Conservation (phyloP, 768 basidiomycete genomes). For the Pleurotus tuber-regium region DNA sequence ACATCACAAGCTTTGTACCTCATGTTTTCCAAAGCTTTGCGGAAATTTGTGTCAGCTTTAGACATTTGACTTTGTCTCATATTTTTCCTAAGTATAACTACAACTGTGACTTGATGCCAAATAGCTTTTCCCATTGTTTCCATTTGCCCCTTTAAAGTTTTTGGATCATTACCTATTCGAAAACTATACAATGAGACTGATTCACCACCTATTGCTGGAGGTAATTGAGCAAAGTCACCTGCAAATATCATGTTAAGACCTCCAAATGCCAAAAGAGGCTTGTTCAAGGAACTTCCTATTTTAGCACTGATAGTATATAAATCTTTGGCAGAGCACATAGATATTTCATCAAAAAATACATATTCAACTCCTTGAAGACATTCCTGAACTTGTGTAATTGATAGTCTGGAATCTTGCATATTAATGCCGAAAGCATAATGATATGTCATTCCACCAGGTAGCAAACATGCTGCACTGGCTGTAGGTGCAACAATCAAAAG, state of each 20-base stretch:
- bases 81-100: slow-evolving; percentile 29
- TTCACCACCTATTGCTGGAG: slow-evolving; percentile 18
- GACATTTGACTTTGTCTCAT: slow-evolving; percentile 23
- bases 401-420: too few relatives aligned
- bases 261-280: slow-evolving; percentile 23
- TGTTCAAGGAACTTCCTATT: slow-evolving; percentile 19
- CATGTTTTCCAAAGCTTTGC: slow-evolving; percentile 19
- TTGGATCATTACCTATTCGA: slow-evolving; percentile 3
- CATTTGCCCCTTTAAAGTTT: slow-evolving; percentile 11
- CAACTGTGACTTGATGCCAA: slow-evolving; percentile 25
- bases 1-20: too few relatives aligned
- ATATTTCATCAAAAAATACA: slow-evolving; percentile 39
- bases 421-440: slow-evolving; percentile 14
- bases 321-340: slow-evolving; percentile 34
- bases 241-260: slow-evolving; percentile 34
- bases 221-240: slow-evolving; percentile 36
- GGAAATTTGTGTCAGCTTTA: slow-evolving; percentile 15
- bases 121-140: too few relatives aligned
- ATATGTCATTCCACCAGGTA: slow-evolving; percentile 24
- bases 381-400: too few relatives aligned
- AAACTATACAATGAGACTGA: slow-evolving; percentile 15
- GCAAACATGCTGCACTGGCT: slow-evolving; percentile 21
- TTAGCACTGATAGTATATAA: slow-evolving; percentile 27
- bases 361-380: slow-evolving; percentile 26
- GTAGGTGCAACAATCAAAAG: slow-evolving; percentile 25